These are phyloP conservation scores for Voacanga thouarsii DNA, from an alignment of 257 asterid species.

Conservation along the genomic window DNA sequence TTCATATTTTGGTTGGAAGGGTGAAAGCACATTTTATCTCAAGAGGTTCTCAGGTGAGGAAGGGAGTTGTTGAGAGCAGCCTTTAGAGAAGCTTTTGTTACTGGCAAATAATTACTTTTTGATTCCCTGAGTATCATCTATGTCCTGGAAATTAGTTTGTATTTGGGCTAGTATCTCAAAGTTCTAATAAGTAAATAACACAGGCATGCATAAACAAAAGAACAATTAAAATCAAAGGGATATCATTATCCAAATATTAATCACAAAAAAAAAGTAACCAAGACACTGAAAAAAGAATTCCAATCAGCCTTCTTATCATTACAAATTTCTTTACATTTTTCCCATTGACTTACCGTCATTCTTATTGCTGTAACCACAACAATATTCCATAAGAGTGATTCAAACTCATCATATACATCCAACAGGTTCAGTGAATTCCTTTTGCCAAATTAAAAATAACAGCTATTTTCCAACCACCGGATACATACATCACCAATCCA, in stretches of 20 bases:
- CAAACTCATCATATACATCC: not conserved
- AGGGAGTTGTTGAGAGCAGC: no score
- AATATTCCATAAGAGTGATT: not conserved
- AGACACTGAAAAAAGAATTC: not conserved
- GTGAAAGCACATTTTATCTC: no score
- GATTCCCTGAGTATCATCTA: no score
- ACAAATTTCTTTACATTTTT: no score
- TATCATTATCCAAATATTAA: not conserved
- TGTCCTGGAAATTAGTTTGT: no score
- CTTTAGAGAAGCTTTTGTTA: no score
- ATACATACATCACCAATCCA: not conserved
- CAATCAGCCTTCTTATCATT: not conserved
- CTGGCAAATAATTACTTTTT: no score
- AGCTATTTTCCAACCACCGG: not conserved
- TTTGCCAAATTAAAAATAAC: not conserved
- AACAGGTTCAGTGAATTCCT: not conserved
- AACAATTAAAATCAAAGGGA: not conserved
- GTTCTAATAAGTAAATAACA: not conserved
- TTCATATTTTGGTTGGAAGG: no score
- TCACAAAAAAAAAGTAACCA: not conserved
- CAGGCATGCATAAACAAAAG: not conserved
- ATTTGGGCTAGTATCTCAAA: not conserved
- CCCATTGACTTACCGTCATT: no score
- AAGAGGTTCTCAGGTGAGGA: no score
- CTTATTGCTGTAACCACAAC: not conserved